Evolutionary conservation across 345 rosid genomes (phyloP).

Genomic region (Bruguiera gymnorhiza): DNA sequence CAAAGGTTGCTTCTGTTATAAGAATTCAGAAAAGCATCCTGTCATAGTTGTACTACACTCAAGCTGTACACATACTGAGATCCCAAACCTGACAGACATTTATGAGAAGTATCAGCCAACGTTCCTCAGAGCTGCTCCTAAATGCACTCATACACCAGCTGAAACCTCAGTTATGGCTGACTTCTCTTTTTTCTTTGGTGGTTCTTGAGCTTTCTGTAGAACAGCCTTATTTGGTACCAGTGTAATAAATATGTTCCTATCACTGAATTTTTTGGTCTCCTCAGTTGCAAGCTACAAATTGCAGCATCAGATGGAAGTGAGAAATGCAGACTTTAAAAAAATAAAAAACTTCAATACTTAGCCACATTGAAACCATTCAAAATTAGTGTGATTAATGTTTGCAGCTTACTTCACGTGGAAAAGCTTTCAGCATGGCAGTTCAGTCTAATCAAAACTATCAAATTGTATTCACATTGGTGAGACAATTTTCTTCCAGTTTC

Average conservation of each 20-base stretch:
- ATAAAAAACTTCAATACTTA: background rate
- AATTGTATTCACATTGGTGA: background rate
- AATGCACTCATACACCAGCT: slow-evolving; percentile 41
- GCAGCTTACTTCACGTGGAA: too few relatives aligned
- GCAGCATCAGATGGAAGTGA: slow-evolving; percentile 14
- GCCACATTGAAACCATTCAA: background rate
- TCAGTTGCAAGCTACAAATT: slow-evolving; percentile 73
- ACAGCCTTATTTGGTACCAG: slow-evolving; percentile 80
- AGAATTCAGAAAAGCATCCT: slow-evolving; percentile 5
- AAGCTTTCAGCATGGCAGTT: background rate
- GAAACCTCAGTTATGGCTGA: slow-evolving; percentile 53
- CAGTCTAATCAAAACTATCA: background rate
- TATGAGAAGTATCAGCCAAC: slow-evolving; percentile 13
- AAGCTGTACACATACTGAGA: slow-evolving; percentile 24
- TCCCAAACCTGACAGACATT: slow-evolving; percentile 7
- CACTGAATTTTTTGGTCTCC: slow-evolving; percentile 80
- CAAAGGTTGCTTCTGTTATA: slow-evolving; percentile 15
- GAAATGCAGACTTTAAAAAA: background rate
- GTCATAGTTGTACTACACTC: slow-evolving; percentile 6
- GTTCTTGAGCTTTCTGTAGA: slow-evolving; percentile 66
- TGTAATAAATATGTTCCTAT: slow-evolving; percentile 64
- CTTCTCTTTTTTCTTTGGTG: slow-evolving; percentile 59
- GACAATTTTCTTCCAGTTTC: background rate
- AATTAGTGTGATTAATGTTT: too few relatives aligned
- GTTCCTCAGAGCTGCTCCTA: slow-evolving; percentile 12